phyloP scores from a whole-genome alignment of 768 basidiomycete genomes.

The Boletus barrowsii region DNA sequence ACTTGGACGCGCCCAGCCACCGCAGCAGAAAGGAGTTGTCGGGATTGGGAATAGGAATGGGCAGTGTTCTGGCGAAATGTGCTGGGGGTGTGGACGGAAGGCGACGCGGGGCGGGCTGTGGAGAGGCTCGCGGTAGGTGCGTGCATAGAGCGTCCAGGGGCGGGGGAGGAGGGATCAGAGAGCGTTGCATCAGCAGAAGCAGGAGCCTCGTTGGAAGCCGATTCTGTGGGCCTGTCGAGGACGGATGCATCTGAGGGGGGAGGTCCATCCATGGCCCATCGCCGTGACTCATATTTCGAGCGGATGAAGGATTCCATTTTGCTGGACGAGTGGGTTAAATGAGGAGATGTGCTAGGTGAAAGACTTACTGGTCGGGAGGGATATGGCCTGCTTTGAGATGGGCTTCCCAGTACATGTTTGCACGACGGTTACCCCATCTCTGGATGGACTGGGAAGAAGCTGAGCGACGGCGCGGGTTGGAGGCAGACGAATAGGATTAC shows the following conservation, averaged over 20 bases:
- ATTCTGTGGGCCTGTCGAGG: constrained; percentile 47
- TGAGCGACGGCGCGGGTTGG: not conserved
- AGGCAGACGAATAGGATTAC: constrained; percentile 39
- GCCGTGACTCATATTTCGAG: constrained; percentile 89
- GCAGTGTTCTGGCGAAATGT: constrained; percentile 20
- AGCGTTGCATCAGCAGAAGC: not conserved
- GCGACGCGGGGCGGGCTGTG: constrained; percentile 28
- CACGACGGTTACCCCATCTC: constrained; percentile 92
- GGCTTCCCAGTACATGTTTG: constrained; percentile 96
- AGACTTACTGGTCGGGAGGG: constrained; percentile 89
- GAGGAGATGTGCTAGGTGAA: no score
- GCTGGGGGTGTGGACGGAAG: constrained; percentile 24
- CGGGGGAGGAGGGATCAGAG: constrained; percentile 5
- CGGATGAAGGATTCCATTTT: constrained; percentile 98
- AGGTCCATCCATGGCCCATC: constrained; percentile 94
- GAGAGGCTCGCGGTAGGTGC: constrained; percentile 19
- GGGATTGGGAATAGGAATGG: constrained; percentile 21
- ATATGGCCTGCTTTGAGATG: constrained; percentile 89
- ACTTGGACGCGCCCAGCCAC: constrained; percentile 33
- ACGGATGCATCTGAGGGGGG: constrained; percentile 77
- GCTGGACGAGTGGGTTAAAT: constrained; percentile 38
- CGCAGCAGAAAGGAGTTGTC: constrained; percentile 34
- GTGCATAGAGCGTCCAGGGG: constrained; percentile 1
- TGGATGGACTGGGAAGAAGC: constrained; percentile 58
- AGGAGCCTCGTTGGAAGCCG: constrained; percentile 10